Percentiles rank a stretch among this genome's conserved stretches.
phyloP scores from a whole-genome alignment of 805 yeast genomes.

The Kockiozyma suomiensis region DNA sequence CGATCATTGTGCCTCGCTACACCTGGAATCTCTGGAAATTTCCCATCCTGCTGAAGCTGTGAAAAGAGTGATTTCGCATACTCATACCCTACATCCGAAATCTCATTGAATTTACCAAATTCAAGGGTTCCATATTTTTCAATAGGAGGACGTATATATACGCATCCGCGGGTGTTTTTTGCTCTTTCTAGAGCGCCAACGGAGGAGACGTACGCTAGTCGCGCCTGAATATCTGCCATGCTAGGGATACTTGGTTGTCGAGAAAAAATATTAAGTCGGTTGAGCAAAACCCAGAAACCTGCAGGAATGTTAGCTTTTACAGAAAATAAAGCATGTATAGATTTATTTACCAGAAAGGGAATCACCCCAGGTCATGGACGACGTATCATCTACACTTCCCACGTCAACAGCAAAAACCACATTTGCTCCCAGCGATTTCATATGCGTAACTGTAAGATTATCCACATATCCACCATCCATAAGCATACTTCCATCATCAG shows the following conservation, averaged over 20 bases:
- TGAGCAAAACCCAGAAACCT: conserved; percentile 87
- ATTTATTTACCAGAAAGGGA: conserved; percentile 56
- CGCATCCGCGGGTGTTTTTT: conserved; percentile 78
- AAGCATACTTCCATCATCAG: conserved; percentile 88
- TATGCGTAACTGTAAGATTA: conserved; percentile 87
- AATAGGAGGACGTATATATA: conserved; percentile 91
- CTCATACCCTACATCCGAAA: conserved; percentile 59
- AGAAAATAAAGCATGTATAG: neutral
- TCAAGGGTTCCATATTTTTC: conserved; percentile 90
- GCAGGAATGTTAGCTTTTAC: neutral
- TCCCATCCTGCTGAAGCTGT: conserved; percentile 54
- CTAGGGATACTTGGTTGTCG: conserved; percentile 85
- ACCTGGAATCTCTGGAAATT: conserved; percentile 62
- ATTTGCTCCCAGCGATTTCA: conserved; percentile 81
- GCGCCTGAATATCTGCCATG: conserved; percentile 90
- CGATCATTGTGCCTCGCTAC: conserved; percentile 42
- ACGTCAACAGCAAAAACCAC: conserved; percentile 92
- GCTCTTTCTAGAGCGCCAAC: conserved; percentile 91
- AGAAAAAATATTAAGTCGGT: conserved; percentile 89
- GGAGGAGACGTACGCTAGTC: conserved; percentile 92
- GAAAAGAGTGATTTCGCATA: conserved; percentile 67
- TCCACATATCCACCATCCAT: conserved; percentile 96
- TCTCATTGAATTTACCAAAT: conserved; percentile 88
- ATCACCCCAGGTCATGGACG: conserved; percentile 90
- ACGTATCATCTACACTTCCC: conserved; percentile 89